A percentile compares a stretch with the other conserved stretches of the same genome.
These are phyloP conservation scores for Themeda triandra DNA, from an alignment of 176 grass and related monocot genomes.

Conservation along the genomic window DNA sequence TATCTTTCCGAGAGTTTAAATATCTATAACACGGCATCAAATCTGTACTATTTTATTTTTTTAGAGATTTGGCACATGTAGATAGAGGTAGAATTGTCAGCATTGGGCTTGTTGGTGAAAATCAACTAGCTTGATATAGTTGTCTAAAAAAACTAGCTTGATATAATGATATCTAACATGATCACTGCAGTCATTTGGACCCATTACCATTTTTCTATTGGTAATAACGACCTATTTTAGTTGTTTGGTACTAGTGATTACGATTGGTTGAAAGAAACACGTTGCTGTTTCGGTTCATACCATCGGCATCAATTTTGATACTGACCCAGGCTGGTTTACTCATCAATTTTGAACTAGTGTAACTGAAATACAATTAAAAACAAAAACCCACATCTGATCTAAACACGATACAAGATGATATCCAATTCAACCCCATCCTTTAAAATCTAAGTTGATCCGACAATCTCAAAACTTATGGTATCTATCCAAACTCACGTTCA, in stretches of 20 bases:
- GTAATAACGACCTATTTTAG: neutral
- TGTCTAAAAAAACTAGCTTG: neutral
- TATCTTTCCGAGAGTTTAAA: neutral
- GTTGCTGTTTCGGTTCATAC: neutral
- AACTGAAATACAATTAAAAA: neutral
- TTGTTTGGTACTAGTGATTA: neutral
- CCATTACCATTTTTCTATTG: neutral
- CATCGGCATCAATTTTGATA: no score
- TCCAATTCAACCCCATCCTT: no score
- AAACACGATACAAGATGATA: neutral
- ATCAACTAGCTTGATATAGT: neutral
- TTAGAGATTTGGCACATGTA: neutral
- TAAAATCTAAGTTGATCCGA: no score
- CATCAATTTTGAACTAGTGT: neutral
- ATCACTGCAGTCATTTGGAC: neutral
- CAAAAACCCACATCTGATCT: neutral
- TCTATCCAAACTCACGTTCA: neutral
- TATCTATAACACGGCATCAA: neutral
- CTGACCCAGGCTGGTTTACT: neutral
- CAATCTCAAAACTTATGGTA: no score
- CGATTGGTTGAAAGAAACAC: conserved; percentile 11
- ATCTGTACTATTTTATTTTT: neutral
- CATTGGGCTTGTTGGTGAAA: neutral
- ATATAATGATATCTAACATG: neutral
- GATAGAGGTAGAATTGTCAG: neutral